Conservation (phyloP, 805 yeast species). For the Candida glaebosa region DNA sequence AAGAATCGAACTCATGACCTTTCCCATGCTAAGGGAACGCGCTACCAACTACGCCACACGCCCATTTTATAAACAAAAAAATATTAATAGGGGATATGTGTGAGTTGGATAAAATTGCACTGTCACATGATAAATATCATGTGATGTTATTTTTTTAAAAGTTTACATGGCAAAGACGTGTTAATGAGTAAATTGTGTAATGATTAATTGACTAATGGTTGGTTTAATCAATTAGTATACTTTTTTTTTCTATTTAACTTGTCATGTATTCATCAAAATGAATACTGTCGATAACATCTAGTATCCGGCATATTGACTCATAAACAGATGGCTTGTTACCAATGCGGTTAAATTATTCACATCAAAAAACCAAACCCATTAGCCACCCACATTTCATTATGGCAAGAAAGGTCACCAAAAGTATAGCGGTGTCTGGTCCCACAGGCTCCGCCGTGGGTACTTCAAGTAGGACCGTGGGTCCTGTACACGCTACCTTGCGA, state of each 20-base stretch:
- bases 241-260: neutral
- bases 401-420: neutral
- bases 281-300: too few species aligned
- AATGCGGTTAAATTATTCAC: conserved; percentile 4
- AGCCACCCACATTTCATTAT: neutral
- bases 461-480: neutral
- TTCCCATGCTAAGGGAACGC: conserved; percentile 49
- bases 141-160: neutral
- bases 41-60: conserved; percentile 51
- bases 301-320: conserved; percentile 2
- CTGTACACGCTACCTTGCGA: neutral
- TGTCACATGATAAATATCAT: neutral
- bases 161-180: too few species aligned
- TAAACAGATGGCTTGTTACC: conserved; percentile 6
- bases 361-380: neutral
- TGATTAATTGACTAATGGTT: too few species aligned
- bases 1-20: conserved; percentile 47
- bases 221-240: too few species aligned
- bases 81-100: too few species aligned
- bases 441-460: neutral
- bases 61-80: conserved; percentile 16
- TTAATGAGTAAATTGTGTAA: neutral
- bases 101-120: too few species aligned
- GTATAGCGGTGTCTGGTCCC: neutral
- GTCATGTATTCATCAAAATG: too few species aligned